Conservation (phyloP, 352 stramenopile genomes). For the Phytophthora parvispora region DNA sequence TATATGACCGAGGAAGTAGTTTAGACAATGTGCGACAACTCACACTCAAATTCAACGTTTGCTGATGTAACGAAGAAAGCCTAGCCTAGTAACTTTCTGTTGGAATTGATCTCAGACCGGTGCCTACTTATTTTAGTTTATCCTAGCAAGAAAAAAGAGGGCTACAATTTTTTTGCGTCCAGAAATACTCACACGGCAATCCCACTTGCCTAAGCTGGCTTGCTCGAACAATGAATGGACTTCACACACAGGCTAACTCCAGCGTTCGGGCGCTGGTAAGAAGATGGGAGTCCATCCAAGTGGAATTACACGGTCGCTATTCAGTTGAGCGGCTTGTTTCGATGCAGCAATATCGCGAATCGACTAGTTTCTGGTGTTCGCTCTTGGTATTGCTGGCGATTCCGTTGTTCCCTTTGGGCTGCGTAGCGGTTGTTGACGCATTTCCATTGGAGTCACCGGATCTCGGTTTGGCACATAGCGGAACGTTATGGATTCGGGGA, state of each 20-base stretch:
- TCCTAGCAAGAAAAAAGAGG: too few relatives aligned
- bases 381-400: constrained; percentile 1
- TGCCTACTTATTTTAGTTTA: too few relatives aligned
- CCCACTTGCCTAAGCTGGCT: too few relatives aligned
- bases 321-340: constrained; percentile 16
- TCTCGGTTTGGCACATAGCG: constrained; percentile 19
- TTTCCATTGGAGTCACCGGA: constrained; percentile 17
- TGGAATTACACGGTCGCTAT: constrained; percentile 28
- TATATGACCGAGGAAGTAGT: too few relatives aligned
- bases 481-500: constrained; percentile 14
- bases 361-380: constrained; percentile 9
- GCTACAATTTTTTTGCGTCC: too few relatives aligned
- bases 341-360: constrained; percentile 16
- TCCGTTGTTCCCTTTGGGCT: constrained; percentile 14
- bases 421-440: constrained; percentile 20
- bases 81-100: too few relatives aligned
- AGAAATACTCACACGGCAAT: neutral
- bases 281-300: constrained; percentile 26
- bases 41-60: too few relatives aligned
- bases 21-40: too few relatives aligned
- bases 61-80: too few relatives aligned
- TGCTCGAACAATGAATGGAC: neutral
- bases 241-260: neutral
- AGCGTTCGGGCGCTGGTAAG: constrained; percentile 8
- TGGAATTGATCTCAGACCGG: too few relatives aligned